Evolutionary conservation across 192 early-diverging fungal genomes (phyloP), one percentile per base, ranked within the genome.

Genomic region (Mortierella claussenii): DNA sequence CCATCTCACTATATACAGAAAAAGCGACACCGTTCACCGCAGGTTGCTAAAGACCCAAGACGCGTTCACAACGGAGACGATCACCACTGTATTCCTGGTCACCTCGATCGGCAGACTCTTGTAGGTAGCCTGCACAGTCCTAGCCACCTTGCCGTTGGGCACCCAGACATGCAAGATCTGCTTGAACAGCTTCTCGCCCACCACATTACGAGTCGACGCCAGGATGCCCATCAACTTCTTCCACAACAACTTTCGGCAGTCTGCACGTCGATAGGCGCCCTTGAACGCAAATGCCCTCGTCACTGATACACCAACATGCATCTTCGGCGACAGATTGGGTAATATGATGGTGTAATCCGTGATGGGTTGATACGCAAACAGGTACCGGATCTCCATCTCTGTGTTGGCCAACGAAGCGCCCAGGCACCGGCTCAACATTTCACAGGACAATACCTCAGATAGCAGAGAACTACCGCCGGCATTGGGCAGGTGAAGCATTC

Each of bases 141-240:
- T 78, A 12, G 80, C 80, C 2, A 68, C 55, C 34, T 76, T 76
- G 21, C 82, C 82, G 37, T 67, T 78, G 3, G 81, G 80, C 1
- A 80, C 69, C 85, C 85, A 86, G 15, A 86, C 75, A 54, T 86
- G 85, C 43, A 86, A 55, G 18, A 86, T 84, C 54, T 84, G 85
- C 23, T 82, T 71, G 46, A 78, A 78, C 61, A 84, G 56, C 4
- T 65, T 49, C 44, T 79, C 73, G 23, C 79, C 71, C 3, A 69
- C 52, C 12, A 84, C 79, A 23, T 79, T 82, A 51, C 65, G n/a
- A 10, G 63, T 68, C 34, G 81, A 81, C 2, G 67, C 81, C 55
- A 69, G 53, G 20, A 84, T 69, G 3, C 79, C 80, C 1, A 24
- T 33, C 28, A 86, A 40, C 54, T 86, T 86, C 57, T 84, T 83